Conservation (phyloP, 805 yeast genomes). For the Starmerella scarabaei region DNA sequence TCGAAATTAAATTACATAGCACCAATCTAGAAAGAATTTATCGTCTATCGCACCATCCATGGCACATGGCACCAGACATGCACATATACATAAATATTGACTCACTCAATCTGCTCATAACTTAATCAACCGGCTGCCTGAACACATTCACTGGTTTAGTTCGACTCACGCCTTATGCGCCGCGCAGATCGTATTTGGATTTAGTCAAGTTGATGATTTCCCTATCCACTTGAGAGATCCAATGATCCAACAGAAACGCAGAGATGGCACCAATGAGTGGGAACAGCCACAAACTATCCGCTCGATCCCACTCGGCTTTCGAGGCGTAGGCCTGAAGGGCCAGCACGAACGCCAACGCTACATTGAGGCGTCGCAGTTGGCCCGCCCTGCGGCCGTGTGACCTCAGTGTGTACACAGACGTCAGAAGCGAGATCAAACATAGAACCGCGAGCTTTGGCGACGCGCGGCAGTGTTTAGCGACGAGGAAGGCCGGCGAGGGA, state of each 20-base stretch:
- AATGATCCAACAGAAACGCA: constrained; percentile 19
- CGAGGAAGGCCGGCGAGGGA: constrained; percentile 26
- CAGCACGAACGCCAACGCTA: constrained; percentile 19
- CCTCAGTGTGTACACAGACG: constrained; percentile 18
- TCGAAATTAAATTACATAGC: no score
- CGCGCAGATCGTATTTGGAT: constrained; percentile 21
- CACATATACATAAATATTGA: not conserved
- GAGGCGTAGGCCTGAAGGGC: constrained; percentile 19
- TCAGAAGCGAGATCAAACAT: constrained; percentile 20
- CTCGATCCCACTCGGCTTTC: constrained; percentile 16
- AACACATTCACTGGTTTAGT: no score
- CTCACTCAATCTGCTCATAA: constrained; percentile 1
- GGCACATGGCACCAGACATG: no score
- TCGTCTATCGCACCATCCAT: no score
- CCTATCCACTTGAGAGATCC: constrained; percentile 22
- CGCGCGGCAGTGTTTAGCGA: constrained; percentile 22
- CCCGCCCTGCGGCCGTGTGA: constrained; percentile 2
- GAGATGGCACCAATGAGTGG: constrained; percentile 23
- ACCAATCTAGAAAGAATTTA: no score
- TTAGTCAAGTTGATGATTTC: constrained; percentile 14
- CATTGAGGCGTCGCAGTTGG: constrained; percentile 11
- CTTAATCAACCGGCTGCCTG: no score
- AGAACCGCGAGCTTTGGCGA: constrained; percentile 23
- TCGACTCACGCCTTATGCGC: no score
- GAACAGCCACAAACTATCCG: constrained; percentile 25